Base-by-base conservation (phyloP, 768 basidiomycete species). In the Agaricus blazei region DNA sequence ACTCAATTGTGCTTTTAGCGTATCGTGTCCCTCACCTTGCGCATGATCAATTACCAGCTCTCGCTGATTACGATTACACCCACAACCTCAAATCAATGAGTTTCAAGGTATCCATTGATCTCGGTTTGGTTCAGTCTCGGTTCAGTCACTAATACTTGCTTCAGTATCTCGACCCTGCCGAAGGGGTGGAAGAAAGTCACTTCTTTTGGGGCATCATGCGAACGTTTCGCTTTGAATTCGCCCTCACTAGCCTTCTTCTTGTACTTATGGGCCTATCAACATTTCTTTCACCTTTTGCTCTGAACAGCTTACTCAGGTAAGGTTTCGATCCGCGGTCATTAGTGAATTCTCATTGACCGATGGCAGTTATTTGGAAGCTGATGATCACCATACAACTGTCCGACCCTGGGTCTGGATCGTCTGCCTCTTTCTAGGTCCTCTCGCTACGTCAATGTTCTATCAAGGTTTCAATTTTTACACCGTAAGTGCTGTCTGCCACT, bases 61-160 rank as follows among this genome's bases (percentile, higher is more conserved):
- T 88, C 70, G 81, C 83, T 2, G 85, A 88, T 57, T 81, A 80
- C 53, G 87, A 88, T 58, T 52, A 65, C 53, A 67, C 68, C 3
- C 48, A 63, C 23, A 53, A 65, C 49, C 51, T 71, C 9, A 69
- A 62, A 37, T 62, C 52, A 19, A 63, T 50, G 15, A 60, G 59
- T 45, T 73, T 68, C 55, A 59, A 63, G 51, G 68, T 64, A 56
- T 54, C 50, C 57, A 15, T 38, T 23, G 6, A 19, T 24, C 28
- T 42, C 19, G 19, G 19, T 4, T 42, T 1, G 19, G 19, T 4
- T 12, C 23, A n/a, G 27, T 8, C 5, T 37, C 15, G 15, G 9
- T 9, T 5, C 43, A 0, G 31, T 43, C 6, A 43, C n/a, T 51
- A 7, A 46, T n/a, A 15, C 11, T 34, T 15, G 24, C n/a, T 59